phyloP scores from a whole-genome alignment of 768 basidiomycete genomes.

The Mycena galopus region DNA sequence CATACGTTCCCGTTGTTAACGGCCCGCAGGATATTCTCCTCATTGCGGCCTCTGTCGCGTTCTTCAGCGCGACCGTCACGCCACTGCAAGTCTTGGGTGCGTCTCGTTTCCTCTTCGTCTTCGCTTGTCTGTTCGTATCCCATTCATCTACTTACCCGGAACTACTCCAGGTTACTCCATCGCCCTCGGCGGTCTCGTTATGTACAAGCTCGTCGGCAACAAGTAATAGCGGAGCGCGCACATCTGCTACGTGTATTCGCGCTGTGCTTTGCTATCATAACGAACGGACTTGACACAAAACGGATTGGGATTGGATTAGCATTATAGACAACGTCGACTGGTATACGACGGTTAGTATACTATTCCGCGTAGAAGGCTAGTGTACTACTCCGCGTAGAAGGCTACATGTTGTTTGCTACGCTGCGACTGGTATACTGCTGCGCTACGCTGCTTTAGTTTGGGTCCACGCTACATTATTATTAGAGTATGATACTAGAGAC shows the following conservation, averaged over 20 bases:
- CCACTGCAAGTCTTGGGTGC: conserved; percentile 86
- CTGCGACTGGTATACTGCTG: neutral
- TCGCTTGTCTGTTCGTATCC: neutral
- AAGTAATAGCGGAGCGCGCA: too few relatives aligned
- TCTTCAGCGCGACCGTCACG: conserved; percentile 86
- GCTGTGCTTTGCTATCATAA: neutral
- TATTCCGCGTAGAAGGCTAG: too few relatives aligned
- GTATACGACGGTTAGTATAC: too few relatives aligned
- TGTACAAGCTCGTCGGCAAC: conserved; percentile 87
- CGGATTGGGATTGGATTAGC: neutral
- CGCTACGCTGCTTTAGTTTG: too few relatives aligned
- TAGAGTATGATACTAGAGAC: too few relatives aligned
- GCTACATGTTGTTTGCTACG: too few relatives aligned
- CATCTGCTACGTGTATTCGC: too few relatives aligned
- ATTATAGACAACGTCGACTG: too few relatives aligned
- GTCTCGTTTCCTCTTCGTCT: conserved; percentile 34
- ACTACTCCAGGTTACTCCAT: conserved; percentile 88
- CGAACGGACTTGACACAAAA: neutral
- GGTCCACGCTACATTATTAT: too few relatives aligned
- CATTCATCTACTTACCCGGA: neutral
- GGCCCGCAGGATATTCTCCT: conserved; percentile 85
- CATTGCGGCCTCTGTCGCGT: conserved; percentile 89
- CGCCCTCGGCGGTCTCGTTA: conserved; percentile 85
- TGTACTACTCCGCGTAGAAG: too few relatives aligned
- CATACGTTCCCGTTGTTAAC: neutral